Evolutionary conservation across 441 rosid species (phyloP), one percentile per base, ranked within the genome.

Genomic region (Adansonia rubrostipa): DNA sequence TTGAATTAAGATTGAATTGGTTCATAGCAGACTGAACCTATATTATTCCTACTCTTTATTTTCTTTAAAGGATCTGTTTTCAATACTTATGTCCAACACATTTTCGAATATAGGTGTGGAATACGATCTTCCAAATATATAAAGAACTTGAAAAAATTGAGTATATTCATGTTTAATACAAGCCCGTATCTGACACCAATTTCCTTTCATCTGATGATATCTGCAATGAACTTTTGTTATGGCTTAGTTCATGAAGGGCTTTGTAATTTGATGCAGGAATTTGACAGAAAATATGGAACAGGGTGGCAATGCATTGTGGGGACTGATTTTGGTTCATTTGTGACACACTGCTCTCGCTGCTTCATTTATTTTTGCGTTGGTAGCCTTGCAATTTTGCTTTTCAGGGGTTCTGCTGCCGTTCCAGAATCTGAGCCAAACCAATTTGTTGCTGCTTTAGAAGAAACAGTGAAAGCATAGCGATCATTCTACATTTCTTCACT

Each of bases 221-320:
- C 28, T 24, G 28, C 1, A 24, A 24, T 24, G 28, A 24, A 24
- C 28, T 24, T 24, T 24, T 24, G 65, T 61, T 1, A 10, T 61
- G 10, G 54, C 15, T 14, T 33, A 24, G 50, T 45, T 62, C 71
- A 33, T 45, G 68, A 61, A 62, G 28, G 24, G 7, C 2, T 54
- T 19, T 20, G 28, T 36, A 2, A 14, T 77, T 65, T 54, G 36
- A 20, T 77, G 84, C 86, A 89, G 93, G 90, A 87, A 77, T 91
- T 89, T 75, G 95, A 91, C 63, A 77, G 76, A 70, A 72, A 62
- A 3, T 72, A 86, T 48, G 93, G 93, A 48, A 24, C 73, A 4
- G 91, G 91, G 5, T 91, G 96, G 93, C 91, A 88, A 70, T 89
- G 93, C 84, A 85, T 91, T 7, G 96, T 85, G 6, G 93, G 92